A percentile compares a stretch with the other conserved stretches of the same genome.
phyloP scores from a whole-genome alignment of 2,329 filamentous ascomycete species.

The Monilinia fructicola region DNA sequence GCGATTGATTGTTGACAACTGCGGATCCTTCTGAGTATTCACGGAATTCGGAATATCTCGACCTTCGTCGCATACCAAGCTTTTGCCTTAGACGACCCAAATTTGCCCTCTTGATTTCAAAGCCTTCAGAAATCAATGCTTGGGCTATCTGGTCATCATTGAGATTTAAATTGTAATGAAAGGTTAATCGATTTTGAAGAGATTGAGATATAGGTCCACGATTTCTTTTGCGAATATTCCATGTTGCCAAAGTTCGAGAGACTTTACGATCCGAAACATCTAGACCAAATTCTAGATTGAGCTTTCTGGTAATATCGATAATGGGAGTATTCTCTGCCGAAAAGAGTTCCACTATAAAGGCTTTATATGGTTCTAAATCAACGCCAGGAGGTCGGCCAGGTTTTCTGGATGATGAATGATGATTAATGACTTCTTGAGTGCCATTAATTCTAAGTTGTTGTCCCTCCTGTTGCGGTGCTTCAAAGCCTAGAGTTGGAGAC shows the following conservation, averaged over 20 bases:
- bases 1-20: conserved; percentile 19
- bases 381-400: conserved; percentile 35
- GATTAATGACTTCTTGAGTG: conserved; percentile 2
- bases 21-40: conserved; percentile 31
- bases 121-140: conserved; percentile 35
- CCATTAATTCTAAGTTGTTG: neutral
- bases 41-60: conserved; percentile 37
- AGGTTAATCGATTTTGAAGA: conserved; percentile 33
- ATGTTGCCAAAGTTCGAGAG: conserved; percentile 35
- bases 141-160: conserved; percentile 37
- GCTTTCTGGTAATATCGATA: conserved; percentile 35
- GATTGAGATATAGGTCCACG: conserved; percentile 33
- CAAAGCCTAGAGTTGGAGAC: neutral
- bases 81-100: conserved; percentile 37
- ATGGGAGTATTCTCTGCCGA: conserved; percentile 32
- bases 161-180: conserved; percentile 39
- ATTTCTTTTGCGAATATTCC: conserved; percentile 37
- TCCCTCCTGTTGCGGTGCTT: neutral
- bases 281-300: conserved; percentile 36
- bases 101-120: conserved; percentile 35
- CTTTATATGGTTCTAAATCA: conserved; percentile 36
- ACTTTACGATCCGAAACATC: conserved; percentile 38
- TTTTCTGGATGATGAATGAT: conserved; percentile 23
- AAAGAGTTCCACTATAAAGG: conserved; percentile 37
- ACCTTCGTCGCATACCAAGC: conserved; percentile 37